These are phyloP conservation scores for Nigrospora sphaerica DNA, from an alignment of 2,329 filamentous ascomycete species.

Conservation along the genomic window DNA sequence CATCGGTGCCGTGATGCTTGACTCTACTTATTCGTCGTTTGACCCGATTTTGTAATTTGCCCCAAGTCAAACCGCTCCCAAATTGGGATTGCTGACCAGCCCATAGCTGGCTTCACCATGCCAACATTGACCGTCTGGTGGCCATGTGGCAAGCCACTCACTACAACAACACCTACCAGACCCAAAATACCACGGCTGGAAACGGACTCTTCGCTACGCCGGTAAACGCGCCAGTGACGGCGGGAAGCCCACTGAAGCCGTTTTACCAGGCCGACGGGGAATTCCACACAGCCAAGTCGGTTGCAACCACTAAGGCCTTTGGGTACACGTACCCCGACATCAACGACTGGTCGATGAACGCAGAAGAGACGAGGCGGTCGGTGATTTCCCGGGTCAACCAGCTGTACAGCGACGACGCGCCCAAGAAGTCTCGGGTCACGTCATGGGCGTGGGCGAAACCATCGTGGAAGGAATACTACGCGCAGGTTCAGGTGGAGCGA, in stretches of 20 bases:
- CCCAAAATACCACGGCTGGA: constrained; percentile 16
- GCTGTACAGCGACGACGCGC: constrained; percentile 30
- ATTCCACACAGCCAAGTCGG: constrained; percentile 35
- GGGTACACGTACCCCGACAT: constrained; percentile 36
- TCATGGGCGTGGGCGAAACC: constrained; percentile 1
- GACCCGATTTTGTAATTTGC: constrained; percentile 37
- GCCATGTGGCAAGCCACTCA: constrained; percentile 39
- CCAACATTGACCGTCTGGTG: constrained; percentile 55
- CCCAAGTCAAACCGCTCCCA: not conserved
- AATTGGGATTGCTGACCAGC: not conserved
- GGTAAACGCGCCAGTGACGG: constrained; percentile 29
- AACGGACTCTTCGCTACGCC: constrained; percentile 32
- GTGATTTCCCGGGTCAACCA: constrained; percentile 53
- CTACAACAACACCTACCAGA: constrained; percentile 20
- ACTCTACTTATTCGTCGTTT: constrained; percentile 33
- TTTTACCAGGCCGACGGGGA: constrained; percentile 33
- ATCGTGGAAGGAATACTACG: constrained; percentile 22
- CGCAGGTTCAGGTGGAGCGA: constrained; percentile 28
- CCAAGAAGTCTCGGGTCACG: not conserved
- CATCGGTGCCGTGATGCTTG: constrained; percentile 24
- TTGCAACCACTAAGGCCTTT: constrained; percentile 20
- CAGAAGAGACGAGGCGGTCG: constrained; percentile 52
- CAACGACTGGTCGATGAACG: constrained; percentile 42
- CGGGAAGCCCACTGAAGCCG: constrained; percentile 39
- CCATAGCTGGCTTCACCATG: constrained; percentile 40